Conservation (phyloP, 768 basidiomycete genomes). For the Russula emetica region DNA sequence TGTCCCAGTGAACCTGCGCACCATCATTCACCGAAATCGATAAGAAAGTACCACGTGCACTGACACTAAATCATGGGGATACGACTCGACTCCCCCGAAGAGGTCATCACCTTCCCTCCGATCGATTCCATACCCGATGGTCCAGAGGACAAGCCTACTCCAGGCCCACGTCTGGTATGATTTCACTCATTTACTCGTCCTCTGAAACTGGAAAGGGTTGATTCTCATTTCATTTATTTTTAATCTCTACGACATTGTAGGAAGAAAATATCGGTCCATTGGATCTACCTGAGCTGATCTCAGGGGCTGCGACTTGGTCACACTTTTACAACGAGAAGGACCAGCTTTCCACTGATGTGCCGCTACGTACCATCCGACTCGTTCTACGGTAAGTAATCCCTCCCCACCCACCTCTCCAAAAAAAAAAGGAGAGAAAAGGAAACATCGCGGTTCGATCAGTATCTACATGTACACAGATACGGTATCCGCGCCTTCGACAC, state of each 20-base stretch:
- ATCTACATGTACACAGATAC: slow-evolving; percentile 47
- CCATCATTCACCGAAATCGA: not conserved
- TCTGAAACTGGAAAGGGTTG: not conserved
- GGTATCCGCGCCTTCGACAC: slow-evolving; percentile 82
- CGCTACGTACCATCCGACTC: slow-evolving; percentile 64
- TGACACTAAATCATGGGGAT: slow-evolving; percentile 38
- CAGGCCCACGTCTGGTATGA: slow-evolving; percentile 36
- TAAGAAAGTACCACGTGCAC: not conserved
- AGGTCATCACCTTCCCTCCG: slow-evolving; percentile 39
- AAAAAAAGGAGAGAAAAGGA: not conserved
- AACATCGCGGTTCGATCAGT: not conserved
- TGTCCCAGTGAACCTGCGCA: not conserved
- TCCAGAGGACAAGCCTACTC: slow-evolving; percentile 39
- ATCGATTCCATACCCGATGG: slow-evolving; percentile 42
- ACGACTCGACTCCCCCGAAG: slow-evolving; percentile 41
- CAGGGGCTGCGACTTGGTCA: slow-evolving; percentile 70
- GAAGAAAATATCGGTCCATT: slow-evolving; percentile 38
- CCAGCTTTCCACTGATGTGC: slow-evolving; percentile 50
- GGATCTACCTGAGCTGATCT: slow-evolving; percentile 49
- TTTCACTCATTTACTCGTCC: not conserved
- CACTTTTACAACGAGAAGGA: slow-evolving; percentile 60
- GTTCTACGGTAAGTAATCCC: slow-evolving; percentile 56
- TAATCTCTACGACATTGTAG: not conserved
- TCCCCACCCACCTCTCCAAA: not conserved
- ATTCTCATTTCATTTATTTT: too few relatives aligned